These are phyloP conservation scores for Lichenothelia convexa DNA, from an alignment of 495 filamentous ascomycete genomes.

Conservation along the genomic window DNA sequence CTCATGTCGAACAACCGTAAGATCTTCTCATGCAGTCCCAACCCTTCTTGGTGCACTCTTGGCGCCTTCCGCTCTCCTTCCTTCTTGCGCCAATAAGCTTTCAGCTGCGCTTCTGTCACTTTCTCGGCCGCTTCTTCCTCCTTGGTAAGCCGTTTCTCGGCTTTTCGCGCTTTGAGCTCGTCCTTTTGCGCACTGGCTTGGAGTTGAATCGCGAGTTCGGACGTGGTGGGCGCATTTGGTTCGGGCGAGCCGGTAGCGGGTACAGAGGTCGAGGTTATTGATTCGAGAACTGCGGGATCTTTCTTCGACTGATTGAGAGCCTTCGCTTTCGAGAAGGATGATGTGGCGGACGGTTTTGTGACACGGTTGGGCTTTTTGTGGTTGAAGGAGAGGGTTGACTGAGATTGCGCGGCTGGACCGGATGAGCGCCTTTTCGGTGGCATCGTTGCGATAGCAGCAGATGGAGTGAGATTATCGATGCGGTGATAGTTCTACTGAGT, in stretches of 20 bases:
- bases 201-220: slow-evolving; percentile 28
- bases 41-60: slow-evolving; percentile 51
- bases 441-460: slow-evolving; percentile 35
- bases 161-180: slow-evolving; percentile 18
- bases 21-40: slow-evolving; percentile 65
- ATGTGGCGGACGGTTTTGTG: slow-evolving; percentile 44
- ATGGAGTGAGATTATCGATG: too few relatives aligned
- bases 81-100: slow-evolving; percentile 51
- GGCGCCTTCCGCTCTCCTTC: slow-evolving; percentile 40
- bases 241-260: slow-evolving; percentile 20
- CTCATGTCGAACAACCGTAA: slow-evolving; percentile 77
- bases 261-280: slow-evolving; percentile 13
- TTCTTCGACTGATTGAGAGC: slow-evolving; percentile 27
- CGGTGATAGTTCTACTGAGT: too few relatives aligned
- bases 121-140: slow-evolving; percentile 39
- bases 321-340: slow-evolving; percentile 15
- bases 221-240: slow-evolving; percentile 23
- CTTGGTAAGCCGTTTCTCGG: slow-evolving; percentile 25
- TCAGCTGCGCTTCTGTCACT: slow-evolving; percentile 44
- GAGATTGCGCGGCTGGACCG: slow-evolving; percentile 26
- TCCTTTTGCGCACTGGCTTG: slow-evolving; percentile 13
- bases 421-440: slow-evolving; percentile 46
- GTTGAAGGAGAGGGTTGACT: slow-evolving; percentile 66
- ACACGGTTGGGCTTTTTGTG: slow-evolving; percentile 43
- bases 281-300: slow-evolving; percentile 23